Base-by-base conservation (phyloP, 768 basidiomycete genomes). In the Rhodotorula babjevae region DNA sequence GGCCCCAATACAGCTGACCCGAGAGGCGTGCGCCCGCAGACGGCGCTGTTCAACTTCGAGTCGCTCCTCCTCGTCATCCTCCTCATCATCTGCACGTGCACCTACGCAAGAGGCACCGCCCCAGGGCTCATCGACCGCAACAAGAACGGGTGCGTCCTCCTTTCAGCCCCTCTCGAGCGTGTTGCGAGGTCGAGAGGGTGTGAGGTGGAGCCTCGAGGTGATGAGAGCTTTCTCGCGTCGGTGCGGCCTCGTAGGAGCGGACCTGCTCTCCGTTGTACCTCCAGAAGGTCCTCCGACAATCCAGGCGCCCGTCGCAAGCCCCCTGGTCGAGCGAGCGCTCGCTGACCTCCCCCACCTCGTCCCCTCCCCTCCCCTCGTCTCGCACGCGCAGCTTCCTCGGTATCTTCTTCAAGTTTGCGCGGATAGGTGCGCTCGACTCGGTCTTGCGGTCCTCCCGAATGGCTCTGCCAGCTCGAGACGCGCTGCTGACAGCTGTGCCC, bases 21-120 rank as follows among this genome's bases (percentile, higher is more conserved):
- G n/a, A 12, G 44, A 2, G 9, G 18, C 1, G 42, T 40, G 36
- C 21, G 19, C 33, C 21, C 27, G 7, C 79, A 90, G 89, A 94
- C 95, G 42, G 96, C 96, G 4, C 86, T 99, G 33, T 97, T 98
- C 88, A 95, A 97, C 83, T 99, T 99, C 80, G 90, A 95, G 82
- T 93, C 94, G 0, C 86, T 99, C 29, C 86, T 99, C 29, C 88
- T 95, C 79, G 93, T 95, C 80, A 89, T 97, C 75, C 86, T 98
- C 16, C 85, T 99, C 61, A 85, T 91, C 81, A 93, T 97, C 71
- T 99, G 96, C 84, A 98, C 96, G 69, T 97, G 92, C 84, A 93
- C 95, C 8, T 99, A 98, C 81, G 86, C 94, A 23, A 88, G 96
- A 58, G 88, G 91, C 0, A 89, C 94, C 25, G 89, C 91, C 7